Base-by-base conservation (phyloP, 768 basidiomycete species). In the Crucibulum laeve region DNA sequence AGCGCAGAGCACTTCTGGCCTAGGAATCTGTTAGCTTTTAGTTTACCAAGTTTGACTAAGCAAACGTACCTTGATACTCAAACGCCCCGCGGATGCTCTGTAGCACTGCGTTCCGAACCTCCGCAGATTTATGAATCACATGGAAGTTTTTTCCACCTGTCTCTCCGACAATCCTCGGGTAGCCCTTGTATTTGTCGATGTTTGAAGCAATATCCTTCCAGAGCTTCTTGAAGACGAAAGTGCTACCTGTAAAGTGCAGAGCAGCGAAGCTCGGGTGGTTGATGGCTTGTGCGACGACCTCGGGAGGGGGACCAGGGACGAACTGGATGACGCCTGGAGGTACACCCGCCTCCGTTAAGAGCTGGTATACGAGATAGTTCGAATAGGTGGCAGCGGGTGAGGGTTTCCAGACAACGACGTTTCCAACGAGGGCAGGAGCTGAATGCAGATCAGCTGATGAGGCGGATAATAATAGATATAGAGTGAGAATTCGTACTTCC, bases 121-220 rank as follows among this genome's bases (percentile, higher is more conserved):
- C 89, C 26, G 94, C 95, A 11, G 82, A 84, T 42, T 77, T 71
- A 64, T 98, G 96, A 38, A 98, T 71, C 36, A 99, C 51, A 66
- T 98, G 96, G 75, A 94, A 98, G 74, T 99, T 99, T 77, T 98
- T 99, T 45, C 96, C 95, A 22, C 91, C 92, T 5, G 95, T 98
- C 75, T 98, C 95, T 21, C 96, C 96, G 5, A 99, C 94, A 50
- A 99, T 87, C 58, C 95, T 77, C 0, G 96, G 96, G 68, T 96
- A 98, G 10, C 80, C 72, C 54, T 70, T 79, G 74, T 98, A 98
- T 38, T 71, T 77, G 59, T 97, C 91, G 37, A 98, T 54, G 68
- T 97, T 96, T 53, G 66, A 58, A 3, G 87, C 88, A 56, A 98
- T 95, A 59, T 95, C 84, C 68, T 92, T 94, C 96, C 96, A 99